Evolutionary conservation across 2,329 filamentous ascomycete genomes (phyloP), one percentile per base, ranked within the genome.

Genomic region (Colletotrichum chlorophyti): DNA sequence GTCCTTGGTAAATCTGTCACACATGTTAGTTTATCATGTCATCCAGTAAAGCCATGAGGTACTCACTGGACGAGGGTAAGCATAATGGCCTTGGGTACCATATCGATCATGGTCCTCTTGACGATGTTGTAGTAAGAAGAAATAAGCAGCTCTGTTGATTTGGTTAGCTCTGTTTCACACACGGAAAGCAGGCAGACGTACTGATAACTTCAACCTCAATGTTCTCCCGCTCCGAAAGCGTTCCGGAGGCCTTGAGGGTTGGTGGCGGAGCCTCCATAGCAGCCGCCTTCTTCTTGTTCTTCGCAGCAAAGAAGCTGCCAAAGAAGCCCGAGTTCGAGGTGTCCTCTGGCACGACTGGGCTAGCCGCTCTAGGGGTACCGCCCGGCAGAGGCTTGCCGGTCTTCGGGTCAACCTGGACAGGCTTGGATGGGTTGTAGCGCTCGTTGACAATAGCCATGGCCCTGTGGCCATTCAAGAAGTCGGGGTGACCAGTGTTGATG

Each of bases 221-320:
- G 59, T 88, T 89, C 74, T 99, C 95, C 61, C 95, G 92, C 78
- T 99, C 95, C 5, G 91, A 96, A 34, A 99, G 81, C 23, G 89
- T 96, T 37, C 95, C 94, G 3, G 92, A 96, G 29, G 95, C 95
- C 81, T 97, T 99, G 57, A 99, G 86, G 37, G 87, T 94, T 26
- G 95, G 86, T 62, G 95, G 95, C 34, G 95, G 95, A 12, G 95
- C 83, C 74, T 99, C 95, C 95, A 99, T 99, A 43, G 94, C 93
- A n/a, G 95, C 95, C 79, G 96, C 96, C 89, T 97, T 98, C 86
- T 99, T 99, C 88, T 98, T 99, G 81, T 98, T 99, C 86, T 98
- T 99, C 71, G 91, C 93, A 10, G 95, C 92, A 72, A 97, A 99
- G 85, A 99, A 99, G 70, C 91, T 96, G 66, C 95, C 95, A 68